Evolutionary conservation across 2,329 filamentous ascomycete species (phyloP).

Genomic region (Huntiella bhutanensis): DNA sequence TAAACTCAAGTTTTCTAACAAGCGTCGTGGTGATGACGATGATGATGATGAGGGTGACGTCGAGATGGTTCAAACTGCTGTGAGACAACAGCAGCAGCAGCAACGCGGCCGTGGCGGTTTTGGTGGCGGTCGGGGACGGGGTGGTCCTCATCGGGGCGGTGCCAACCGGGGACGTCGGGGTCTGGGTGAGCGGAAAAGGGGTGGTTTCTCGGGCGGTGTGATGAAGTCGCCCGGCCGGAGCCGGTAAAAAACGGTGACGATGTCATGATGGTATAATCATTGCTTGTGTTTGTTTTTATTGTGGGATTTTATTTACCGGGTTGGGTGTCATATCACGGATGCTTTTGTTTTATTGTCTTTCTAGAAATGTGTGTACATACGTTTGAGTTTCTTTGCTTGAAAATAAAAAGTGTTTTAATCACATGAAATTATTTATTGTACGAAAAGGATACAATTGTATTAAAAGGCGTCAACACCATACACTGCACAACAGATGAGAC

Average conservation of each 20-base stretch:
- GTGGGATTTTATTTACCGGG: background rate
- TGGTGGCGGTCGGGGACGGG: constrained; percentile 29
- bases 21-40: constrained; percentile 27
- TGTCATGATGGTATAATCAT: background rate
- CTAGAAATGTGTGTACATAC: background rate
- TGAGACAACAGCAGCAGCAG: constrained; percentile 18
- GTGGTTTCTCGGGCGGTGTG: constrained; percentile 21
- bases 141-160: constrained; percentile 17
- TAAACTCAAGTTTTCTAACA: constrained; percentile 54
- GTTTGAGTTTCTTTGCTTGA: no score
- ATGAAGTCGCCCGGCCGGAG: constrained; percentile 19
- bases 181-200: constrained; percentile 31
- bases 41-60: constrained; percentile 33
- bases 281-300: background rate
- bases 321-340: constrained; percentile 2
- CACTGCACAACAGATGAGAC: no score
- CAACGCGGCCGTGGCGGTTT: constrained; percentile 21
- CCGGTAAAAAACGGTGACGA: background rate
- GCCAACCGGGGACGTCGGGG: constrained; percentile 28
- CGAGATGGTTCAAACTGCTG: constrained; percentile 21
- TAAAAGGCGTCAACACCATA: no score
- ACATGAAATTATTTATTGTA: no score
- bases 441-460: no score
- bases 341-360: constrained; percentile 4
- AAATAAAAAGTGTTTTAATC: no score